Evolutionary conservation across 2,329 filamentous ascomycete species (phyloP), one percentile per base, ranked within the genome.

Genomic region (Ophiostoma sp.): DNA sequence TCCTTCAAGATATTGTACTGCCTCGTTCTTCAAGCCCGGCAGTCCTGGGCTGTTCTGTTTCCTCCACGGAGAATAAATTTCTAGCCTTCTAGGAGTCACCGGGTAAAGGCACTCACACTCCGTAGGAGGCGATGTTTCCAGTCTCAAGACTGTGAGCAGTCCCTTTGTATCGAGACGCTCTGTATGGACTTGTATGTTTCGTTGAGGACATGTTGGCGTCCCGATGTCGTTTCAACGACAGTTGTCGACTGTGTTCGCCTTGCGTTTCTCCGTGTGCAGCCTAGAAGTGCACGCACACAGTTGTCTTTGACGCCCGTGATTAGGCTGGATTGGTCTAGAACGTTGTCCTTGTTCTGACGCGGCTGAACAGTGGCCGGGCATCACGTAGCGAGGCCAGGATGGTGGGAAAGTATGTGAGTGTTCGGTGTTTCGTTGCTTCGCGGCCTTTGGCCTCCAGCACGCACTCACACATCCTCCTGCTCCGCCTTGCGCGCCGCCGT

Each of bases 401-500:
- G 39, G 39, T 15, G 11, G 42, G 42, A 3, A 48, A 15, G 6
- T n/a, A n/a, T n/a, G 42, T 17, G 15, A 48, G 42, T 48, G 15
- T 6, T 4, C 6, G 42, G 42, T 19, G 15, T 19, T 9, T 12
- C 9, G 57, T 9, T 25, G 31, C 8, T 39, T n/a, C 15, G 19
- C 19, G 36, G n/a, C 61, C 61, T 25, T 17, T 4, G 61, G 61
- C 19, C 33, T 25, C n/a, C 19, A 12, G 57, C 8, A n/a, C n/a
- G 11, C 25, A 55, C 4, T 74, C 71, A 72, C 4, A 68, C 22
- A 8, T 12, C 59, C 22, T 52, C 48, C 33, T 82, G 82, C 72
- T 84, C 86, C 74, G 85, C 85, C 75, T 88, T 87, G 75, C 84
- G 84, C 77, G 84, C 87, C 77, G 84, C 87, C 77, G 84, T 86